Percentiles rank a stretch among this genome's conserved stretches.
Conservation (phyloP, 345 rosid species). For the Boechera divaricarpa region DNA sequence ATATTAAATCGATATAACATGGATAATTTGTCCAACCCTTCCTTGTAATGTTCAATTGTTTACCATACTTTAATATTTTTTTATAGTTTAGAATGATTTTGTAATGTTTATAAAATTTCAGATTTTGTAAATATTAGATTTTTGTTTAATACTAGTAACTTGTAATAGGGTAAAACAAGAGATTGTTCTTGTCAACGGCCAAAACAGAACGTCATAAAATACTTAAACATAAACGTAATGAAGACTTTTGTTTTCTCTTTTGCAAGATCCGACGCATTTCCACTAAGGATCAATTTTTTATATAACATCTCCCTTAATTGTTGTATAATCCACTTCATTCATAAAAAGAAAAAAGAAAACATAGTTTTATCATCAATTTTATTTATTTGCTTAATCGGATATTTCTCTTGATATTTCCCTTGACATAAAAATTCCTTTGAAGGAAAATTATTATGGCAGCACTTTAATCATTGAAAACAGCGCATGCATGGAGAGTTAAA, state of each 20-base stretch:
- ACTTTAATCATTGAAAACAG: background rate
- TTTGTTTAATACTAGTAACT: background rate
- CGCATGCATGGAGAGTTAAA: background rate
- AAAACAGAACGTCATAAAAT: background rate
- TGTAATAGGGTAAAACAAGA: background rate
- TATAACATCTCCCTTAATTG: background rate
- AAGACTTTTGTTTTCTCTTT: conserved; percentile 43
- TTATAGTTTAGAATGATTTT: background rate
- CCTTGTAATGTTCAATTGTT: too few species aligned
- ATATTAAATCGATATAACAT: too few species aligned
- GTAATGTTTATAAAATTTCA: background rate
- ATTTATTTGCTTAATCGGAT: background rate
- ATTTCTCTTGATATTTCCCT: background rate
- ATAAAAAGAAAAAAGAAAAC: background rate
- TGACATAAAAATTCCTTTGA: background rate
- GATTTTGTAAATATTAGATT: background rate
- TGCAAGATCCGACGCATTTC: conserved; percentile 44
- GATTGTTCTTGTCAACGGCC: background rate
- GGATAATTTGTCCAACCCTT: too few species aligned
- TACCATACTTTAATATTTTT: too few species aligned
- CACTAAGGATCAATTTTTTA: conserved; percentile 17
- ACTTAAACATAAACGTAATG: conserved; percentile 15
- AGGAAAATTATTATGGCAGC: background rate
- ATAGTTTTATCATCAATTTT: background rate
- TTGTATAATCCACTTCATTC: conserved; percentile 17